These are phyloP conservation scores for Polysphondylium violaceum DNA, from an alignment of 78 protist genomes.

Conservation along the genomic window DNA sequence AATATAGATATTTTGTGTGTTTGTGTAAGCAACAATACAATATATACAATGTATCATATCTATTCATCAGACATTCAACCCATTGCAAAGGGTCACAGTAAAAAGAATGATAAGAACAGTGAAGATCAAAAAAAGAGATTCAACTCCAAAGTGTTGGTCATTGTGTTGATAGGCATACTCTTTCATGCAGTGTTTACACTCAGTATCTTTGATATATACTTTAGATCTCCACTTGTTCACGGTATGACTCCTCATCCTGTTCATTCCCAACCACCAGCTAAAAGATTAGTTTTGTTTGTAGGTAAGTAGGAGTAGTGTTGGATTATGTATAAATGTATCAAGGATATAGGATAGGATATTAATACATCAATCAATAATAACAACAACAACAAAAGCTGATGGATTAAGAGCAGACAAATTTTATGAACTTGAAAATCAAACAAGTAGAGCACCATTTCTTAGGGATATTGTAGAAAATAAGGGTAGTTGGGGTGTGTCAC, in stretches of 20 bases:
- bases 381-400: constrained; percentile 61
- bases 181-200: constrained; percentile 82
- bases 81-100: not conserved
- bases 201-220: constrained; percentile 91
- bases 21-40: too few relatives aligned
- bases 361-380: not conserved
- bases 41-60: constrained; percentile 58
- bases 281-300: constrained; percentile 88
- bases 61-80: constrained; percentile 33
- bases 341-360: not conserved
- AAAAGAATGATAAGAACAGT: not conserved
- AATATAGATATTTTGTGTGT: too few relatives aligned
- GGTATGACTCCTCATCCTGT: constrained; percentile 84
- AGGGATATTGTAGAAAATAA: constrained; percentile 44
- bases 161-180: constrained; percentile 72
- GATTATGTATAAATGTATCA: too few relatives aligned
- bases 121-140: constrained; percentile 23
- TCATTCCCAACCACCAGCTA: constrained; percentile 60
- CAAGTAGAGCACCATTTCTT: constrained; percentile 80
- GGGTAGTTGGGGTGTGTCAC: constrained; percentile 90
- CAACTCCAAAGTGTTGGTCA: constrained; percentile 42
- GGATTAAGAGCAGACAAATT: constrained; percentile 92
- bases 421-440: constrained; percentile 48
- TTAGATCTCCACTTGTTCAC: constrained; percentile 90
- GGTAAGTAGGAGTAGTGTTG: too few relatives aligned